Conservation (phyloP, 805 yeast genomes). For the Hanseniaspora meyeri region DNA sequence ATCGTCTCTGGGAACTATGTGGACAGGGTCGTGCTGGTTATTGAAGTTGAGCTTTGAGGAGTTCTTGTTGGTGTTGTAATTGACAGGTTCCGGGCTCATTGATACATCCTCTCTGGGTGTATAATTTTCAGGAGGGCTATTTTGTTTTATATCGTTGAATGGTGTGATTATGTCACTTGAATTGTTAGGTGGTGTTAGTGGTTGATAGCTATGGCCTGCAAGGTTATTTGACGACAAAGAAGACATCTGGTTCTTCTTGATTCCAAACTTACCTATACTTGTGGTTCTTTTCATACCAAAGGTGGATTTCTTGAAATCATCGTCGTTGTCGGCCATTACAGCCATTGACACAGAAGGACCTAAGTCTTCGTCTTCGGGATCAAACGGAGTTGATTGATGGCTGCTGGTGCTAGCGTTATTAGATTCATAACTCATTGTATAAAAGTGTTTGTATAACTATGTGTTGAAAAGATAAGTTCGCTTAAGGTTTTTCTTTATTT, state of each 20-base stretch:
- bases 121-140: conserved; percentile 1
- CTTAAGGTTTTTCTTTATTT: too few relatives aligned
- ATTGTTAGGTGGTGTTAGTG: conserved; percentile 5
- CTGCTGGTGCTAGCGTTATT: neutral
- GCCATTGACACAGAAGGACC: conserved; percentile 36
- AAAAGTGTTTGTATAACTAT: neutral
- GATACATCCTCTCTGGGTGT: conserved; percentile 6
- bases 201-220: neutral
- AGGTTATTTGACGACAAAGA: conserved; percentile 15
- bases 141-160: neutral
- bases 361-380: conserved; percentile 23
- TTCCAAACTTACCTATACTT: conserved; percentile 66
- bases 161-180: neutral
- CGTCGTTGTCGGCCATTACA: conserved; percentile 58
- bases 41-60: conserved; percentile 6
- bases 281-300: conserved; percentile 71
- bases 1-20: conserved; percentile 62
- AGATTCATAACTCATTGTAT: neutral
- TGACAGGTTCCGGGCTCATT: neutral
- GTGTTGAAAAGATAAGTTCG: too few relatives aligned
- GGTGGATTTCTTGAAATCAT: conserved; percentile 55
- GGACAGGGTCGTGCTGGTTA: neutral
- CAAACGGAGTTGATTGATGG: conserved; percentile 7
- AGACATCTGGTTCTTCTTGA: conserved; percentile 30
- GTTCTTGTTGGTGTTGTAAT: conserved; percentile 21